Evolutionary conservation across 2,329 filamentous ascomycete species (phyloP).

Genomic region (Aspergillus novofumigatus): DNA sequence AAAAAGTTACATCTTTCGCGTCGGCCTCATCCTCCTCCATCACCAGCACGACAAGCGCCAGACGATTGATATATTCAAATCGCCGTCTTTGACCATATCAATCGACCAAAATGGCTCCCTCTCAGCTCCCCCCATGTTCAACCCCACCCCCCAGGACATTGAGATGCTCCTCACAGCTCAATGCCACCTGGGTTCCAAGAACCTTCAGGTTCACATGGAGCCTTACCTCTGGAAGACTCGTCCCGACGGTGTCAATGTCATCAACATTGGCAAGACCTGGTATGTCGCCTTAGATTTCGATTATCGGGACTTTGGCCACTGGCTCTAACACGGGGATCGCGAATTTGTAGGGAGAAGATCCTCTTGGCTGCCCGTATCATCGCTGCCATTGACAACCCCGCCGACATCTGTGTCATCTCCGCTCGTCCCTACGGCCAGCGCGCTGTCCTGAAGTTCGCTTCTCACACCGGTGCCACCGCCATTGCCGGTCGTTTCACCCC

Average conservation of each 20-base stretch:
- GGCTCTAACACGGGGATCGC: slow-evolving; percentile 17
- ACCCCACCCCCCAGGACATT: slow-evolving; percentile 96
- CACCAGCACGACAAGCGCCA: slow-evolving; percentile 42
- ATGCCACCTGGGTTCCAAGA: slow-evolving; percentile 96
- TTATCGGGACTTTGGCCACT: not conserved
- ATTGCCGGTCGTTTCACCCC: slow-evolving; percentile 99
- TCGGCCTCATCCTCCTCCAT: slow-evolving; percentile 28
- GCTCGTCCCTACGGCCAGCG: slow-evolving; percentile 99
- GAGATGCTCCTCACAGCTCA: slow-evolving; percentile 98
- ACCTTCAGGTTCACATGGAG: slow-evolving; percentile 99
- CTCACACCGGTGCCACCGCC: slow-evolving; percentile 95
- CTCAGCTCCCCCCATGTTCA: slow-evolving; percentile 94
- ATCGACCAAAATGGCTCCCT: slow-evolving; percentile 83
- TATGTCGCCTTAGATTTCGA: slow-evolving; percentile 45
- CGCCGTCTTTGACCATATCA: slow-evolving; percentile 38
- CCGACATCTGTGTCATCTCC: slow-evolving; percentile 98
- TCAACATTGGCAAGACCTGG: slow-evolving; percentile 99
- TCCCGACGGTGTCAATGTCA: slow-evolving; percentile 94
- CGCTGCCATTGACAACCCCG: slow-evolving; percentile 97
- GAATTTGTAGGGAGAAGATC: slow-evolving; percentile 85
- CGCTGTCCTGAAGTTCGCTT: slow-evolving; percentile 98
- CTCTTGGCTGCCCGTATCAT: slow-evolving; percentile 98
- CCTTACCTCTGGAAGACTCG: slow-evolving; percentile 99
- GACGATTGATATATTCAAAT: slow-evolving; percentile 43
- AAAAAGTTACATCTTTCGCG: slow-evolving; percentile 25